Evolutionary conservation across 169 alveolate genomes (phyloP).

Genomic region (Theileria orientalis): DNA sequence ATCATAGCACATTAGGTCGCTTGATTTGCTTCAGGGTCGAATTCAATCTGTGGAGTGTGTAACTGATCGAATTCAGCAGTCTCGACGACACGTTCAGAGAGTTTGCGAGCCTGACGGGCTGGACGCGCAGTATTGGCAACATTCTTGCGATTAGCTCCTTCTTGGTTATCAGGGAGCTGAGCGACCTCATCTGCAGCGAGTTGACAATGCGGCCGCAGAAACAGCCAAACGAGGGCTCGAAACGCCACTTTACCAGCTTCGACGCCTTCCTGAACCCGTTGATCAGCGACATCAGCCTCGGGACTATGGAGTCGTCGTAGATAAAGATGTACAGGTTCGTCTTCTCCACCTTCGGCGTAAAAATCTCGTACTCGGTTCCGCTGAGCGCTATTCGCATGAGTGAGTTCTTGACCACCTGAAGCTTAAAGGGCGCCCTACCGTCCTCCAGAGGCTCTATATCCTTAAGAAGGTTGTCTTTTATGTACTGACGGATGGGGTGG

Average conservation of each 20-base stretch:
- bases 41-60: neutral
- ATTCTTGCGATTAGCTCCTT: conserved; percentile 21
- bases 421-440: conserved; percentile 25
- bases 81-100: neutral
- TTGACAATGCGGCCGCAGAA: conserved; percentile 23
- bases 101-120: conserved; percentile 9
- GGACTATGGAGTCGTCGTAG: conserved; percentile 33
- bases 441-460: conserved; percentile 28
- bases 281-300: conserved; percentile 33
- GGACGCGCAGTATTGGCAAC: conserved; percentile 11
- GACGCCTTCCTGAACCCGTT: conserved; percentile 33
- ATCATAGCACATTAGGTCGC: neutral
- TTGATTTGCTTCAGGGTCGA: neutral
- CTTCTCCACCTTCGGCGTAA: conserved; percentile 39
- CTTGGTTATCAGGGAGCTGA: conserved; percentile 12
- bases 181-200: conserved; percentile 12
- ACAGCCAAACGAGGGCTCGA: conserved; percentile 29
- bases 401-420: conserved; percentile 53
- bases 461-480: conserved; percentile 10
- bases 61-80: neutral
- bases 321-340: conserved; percentile 48
- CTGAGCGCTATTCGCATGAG: conserved; percentile 42
- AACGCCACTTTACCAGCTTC: conserved; percentile 38
- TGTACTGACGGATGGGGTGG: conserved; percentile 2
- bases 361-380: conserved; percentile 33